These are phyloP conservation scores for Aspergillus biplanus DNA, from an alignment of 495 filamentous ascomycete genomes.

Conservation along the genomic window DNA sequence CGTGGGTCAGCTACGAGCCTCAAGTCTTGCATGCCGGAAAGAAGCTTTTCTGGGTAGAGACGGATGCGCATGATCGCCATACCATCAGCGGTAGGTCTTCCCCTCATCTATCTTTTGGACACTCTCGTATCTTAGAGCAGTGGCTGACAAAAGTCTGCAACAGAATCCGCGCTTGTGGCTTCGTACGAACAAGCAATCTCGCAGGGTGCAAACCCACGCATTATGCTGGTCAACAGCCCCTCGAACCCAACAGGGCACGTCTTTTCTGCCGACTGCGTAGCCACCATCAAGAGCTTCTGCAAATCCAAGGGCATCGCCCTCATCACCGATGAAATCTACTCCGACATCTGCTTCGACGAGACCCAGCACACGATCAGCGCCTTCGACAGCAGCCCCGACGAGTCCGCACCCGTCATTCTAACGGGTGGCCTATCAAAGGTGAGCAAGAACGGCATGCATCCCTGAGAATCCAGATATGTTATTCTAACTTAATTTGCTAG, in stretches of 20 bases:
- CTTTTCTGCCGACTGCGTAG: conserved; percentile 2
- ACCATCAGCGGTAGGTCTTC: background rate
- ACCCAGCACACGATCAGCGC: conserved; percentile 1
- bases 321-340: conserved; percentile 12
- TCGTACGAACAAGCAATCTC: conserved; percentile 6
- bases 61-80: conserved; percentile 5
- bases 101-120: background rate
- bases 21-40: conserved; percentile 13
- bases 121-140: too few relatives aligned
- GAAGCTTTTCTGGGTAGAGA: conserved; percentile 12
- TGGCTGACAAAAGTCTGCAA: background rate
- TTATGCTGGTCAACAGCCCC: conserved; percentile 11
- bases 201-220: conserved; percentile 7
- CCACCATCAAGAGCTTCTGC: conserved; percentile 4
- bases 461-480: too few relatives aligned
- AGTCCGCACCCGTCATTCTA: conserved; percentile 1
- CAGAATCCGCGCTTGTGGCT: conserved; percentile 3
- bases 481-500: background rate
- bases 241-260: conserved; percentile 11
- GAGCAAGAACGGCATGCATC: background rate
- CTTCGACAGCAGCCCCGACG: conserved; percentile 6
- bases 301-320: conserved; percentile 8
- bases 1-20: conserved; percentile 18
- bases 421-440: conserved; percentile 5
- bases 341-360: conserved; percentile 12